Conservation (phyloP, 148 eudicot genomes). For the Rhododendron vialii region DNA sequence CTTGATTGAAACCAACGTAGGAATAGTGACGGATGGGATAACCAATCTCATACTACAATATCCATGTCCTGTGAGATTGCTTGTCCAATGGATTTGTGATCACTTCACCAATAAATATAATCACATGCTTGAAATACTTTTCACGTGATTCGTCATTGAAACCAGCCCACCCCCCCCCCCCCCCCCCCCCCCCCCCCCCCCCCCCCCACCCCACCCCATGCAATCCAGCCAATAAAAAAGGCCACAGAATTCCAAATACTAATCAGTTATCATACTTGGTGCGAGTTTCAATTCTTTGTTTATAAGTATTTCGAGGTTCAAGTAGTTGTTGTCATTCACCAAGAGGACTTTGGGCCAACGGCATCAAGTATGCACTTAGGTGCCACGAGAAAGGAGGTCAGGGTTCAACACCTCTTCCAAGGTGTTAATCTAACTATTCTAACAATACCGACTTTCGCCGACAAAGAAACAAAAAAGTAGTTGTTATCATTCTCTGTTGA, state of each 20-base stretch:
- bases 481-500: neutral
- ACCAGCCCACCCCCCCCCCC: too few species aligned
- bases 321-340: neutral
- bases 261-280: neutral
- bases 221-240: neutral
- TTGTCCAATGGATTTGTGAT: neutral
- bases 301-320: neutral
- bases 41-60: neutral
- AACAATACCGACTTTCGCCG: too few species aligned
- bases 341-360: too few species aligned
- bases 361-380: too few species aligned
- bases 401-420: too few species aligned
- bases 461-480: too few species aligned
- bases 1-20: neutral
- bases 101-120: neutral
- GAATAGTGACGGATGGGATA: neutral
- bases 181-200: too few species aligned
- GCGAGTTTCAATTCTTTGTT: neutral
- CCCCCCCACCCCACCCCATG: too few species aligned
- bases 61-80: neutral
- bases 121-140: neutral
- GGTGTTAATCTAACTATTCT: too few species aligned
- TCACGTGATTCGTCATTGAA: neutral
- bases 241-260: neutral
- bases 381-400: too few species aligned